Percentiles rank a stretch among this genome's conserved stretches.
Conservation (phyloP, 176 grass and related monocot genomes). For the Triticum aestivum region DNA sequence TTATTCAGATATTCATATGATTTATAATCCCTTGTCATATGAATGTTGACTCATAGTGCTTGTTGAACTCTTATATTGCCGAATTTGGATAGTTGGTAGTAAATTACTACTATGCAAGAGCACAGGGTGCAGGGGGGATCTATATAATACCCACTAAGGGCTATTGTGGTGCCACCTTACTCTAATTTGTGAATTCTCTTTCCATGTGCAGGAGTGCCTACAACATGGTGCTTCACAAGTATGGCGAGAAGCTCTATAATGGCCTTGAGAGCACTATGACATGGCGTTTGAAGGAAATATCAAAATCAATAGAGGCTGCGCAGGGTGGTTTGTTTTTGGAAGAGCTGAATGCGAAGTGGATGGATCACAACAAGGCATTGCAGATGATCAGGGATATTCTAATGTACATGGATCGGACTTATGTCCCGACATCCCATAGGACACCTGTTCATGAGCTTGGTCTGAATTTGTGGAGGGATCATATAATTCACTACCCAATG, state of each 20-base stretch:
- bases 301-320: constrained; percentile 67
- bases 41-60: not conserved
- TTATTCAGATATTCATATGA: not conserved
- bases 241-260: constrained; percentile 77
- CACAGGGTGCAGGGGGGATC: no score
- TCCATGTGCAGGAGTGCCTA: constrained; percentile 73
- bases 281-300: constrained; percentile 73
- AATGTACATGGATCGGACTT: constrained; percentile 97
- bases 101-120: not conserved
- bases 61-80: constrained; percentile 9
- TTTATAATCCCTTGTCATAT: constrained; percentile 5
- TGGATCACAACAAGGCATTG: constrained; percentile 88
- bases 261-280: constrained; percentile 77
- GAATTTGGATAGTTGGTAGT: not conserved
- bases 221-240: constrained; percentile 99
- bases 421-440: constrained; percentile 53
- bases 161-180: not conserved
- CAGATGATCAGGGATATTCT: constrained; percentile 95
- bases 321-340: constrained; percentile 90
- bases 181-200: constrained; percentile 3
- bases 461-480: constrained; percentile 88
- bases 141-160: not conserved
- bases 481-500: constrained; percentile 72
- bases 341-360: constrained; percentile 80
- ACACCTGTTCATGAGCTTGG: constrained; percentile 91